Evolutionary conservation across 306 rosid species (phyloP), one percentile per base, ranked within the genome.

Genomic region (Oemleria cerasiformis): DNA sequence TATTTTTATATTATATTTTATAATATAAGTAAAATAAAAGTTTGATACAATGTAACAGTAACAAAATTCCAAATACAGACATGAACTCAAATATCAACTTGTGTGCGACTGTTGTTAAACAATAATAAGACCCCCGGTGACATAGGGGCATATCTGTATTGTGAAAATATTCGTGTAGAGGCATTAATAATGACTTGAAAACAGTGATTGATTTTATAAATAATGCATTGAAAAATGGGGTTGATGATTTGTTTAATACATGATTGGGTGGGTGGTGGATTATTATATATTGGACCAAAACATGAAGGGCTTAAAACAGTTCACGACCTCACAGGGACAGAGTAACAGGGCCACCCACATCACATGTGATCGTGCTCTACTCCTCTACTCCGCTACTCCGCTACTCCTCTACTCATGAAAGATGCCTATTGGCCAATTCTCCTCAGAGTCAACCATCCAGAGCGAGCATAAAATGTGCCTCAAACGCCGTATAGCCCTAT

Each of bases 231-330:
- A 34, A 8, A 50, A 34, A 45, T 13, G 34, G 20, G 17, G 16
- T 42, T 5, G 17, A 4, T 19, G 70, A 5, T 39, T 53, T 53
- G 58, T 68, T 68, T 53, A 53, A 4, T 53, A 20, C 50, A 68
- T 53, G 50, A 39, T 68, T 19, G 50, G 63, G 21, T 38, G 73
- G 72, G 50, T 39, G 63, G 50, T 53, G 63, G 73, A 39, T 13
- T 53, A 53, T 20, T 53, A 12, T 53, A 39, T 68, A 51, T n/a
- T 0, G 0, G 10, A 63, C 21, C 48, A 59, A 61, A 17, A 30
- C 16, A 61, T 17, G 12, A 0, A n/a, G 1, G 66, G 4, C 7
- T 17, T 17, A 5, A 5, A 50, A 9, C 47, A 17, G 15, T 58
- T 58, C 16, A 4, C 16, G 10, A 45, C 12, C 36, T 61, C 45